Evolutionary conservation across 2,329 filamentous ascomycete species (phyloP).

Genomic region (Madurella fahalii): DNA sequence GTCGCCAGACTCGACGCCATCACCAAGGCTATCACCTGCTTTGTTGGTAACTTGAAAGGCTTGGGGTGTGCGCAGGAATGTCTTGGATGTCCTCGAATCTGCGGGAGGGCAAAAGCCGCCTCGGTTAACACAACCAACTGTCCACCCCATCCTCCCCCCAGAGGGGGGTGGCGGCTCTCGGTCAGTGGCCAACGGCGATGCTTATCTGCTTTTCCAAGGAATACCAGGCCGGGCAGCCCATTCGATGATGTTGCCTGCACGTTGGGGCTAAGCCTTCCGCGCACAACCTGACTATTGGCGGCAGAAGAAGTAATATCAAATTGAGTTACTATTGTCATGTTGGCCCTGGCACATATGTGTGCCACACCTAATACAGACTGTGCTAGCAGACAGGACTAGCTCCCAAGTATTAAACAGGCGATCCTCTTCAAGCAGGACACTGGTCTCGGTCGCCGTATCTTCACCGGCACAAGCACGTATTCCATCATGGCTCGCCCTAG

Average conservation of each 20-base stretch:
- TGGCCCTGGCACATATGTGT: background rate
- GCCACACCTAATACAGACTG: background rate
- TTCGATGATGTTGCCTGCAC: background rate
- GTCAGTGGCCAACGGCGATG: slow-evolving; percentile 1
- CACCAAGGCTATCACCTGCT: no score
- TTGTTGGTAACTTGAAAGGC: no score
- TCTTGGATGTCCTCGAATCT: no score
- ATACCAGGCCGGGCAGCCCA: background rate
- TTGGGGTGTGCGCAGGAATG: no score
- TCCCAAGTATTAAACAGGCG: slow-evolving; percentile 3
- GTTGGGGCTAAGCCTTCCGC: background rate
- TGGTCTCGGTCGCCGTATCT: background rate
- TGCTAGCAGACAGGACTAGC: background rate
- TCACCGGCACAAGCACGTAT: background rate
- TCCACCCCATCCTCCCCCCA: background rate
- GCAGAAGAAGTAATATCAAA: background rate
- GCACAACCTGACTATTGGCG: background rate
- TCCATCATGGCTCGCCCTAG: slow-evolving; percentile 11
- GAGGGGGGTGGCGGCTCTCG: background rate
- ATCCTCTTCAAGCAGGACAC: background rate
- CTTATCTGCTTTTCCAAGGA: background rate
- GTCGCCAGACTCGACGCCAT: no score
- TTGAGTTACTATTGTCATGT: background rate
- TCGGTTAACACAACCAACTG: no score
- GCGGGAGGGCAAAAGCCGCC: no score